These are phyloP conservation scores for Collybiopsis luxurians DNA, from an alignment of 768 basidiomycete genomes.

Conservation along the genomic window DNA sequence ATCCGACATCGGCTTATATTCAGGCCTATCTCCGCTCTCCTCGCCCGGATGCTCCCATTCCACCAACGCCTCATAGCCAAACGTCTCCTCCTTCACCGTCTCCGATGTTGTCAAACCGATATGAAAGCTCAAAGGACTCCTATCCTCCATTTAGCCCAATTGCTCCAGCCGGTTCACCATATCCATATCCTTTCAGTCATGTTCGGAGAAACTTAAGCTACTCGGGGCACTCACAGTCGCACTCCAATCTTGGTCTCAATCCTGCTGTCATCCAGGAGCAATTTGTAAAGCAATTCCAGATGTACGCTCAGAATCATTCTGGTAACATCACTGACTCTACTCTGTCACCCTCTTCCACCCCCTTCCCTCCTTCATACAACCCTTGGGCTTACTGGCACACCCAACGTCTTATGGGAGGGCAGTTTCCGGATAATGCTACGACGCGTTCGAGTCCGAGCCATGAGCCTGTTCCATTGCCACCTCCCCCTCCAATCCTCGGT, in stretches of 20 bases:
- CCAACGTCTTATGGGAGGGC: constrained; percentile 42
- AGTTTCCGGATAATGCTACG: constrained; percentile 48
- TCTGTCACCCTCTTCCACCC: constrained; percentile 73
- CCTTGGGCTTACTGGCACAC: constrained; percentile 74
- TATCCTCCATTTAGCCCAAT: constrained; percentile 49
- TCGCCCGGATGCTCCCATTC: constrained; percentile 74
- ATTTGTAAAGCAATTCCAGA: constrained; percentile 73
- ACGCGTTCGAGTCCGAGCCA: constrained; percentile 72
- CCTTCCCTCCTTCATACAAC: constrained; percentile 65
- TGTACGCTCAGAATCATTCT: constrained; percentile 68
- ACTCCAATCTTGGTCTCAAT: constrained; percentile 36
- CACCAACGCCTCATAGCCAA: constrained; percentile 76
- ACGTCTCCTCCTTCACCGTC: constrained; percentile 74
- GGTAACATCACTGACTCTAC: constrained; percentile 67
- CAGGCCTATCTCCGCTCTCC: constrained; percentile 54
- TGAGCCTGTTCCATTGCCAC: constrained; percentile 57
- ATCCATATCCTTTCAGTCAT: constrained; percentile 75
- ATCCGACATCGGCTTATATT: constrained; percentile 57
- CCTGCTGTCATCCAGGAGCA: constrained; percentile 61
- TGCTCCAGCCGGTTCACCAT: constrained; percentile 67
- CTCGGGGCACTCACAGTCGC: constrained; percentile 19
- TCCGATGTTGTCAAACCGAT: constrained; percentile 54
- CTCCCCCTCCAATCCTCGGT: constrained; percentile 44
- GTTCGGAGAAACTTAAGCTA: constrained; percentile 54
- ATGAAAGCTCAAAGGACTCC: constrained; percentile 34